Evolutionary conservation across 2,329 filamentous ascomycete species (phyloP), one percentile per base, ranked within the genome.

Genomic region (Chrysoporthe austroafricana): DNA sequence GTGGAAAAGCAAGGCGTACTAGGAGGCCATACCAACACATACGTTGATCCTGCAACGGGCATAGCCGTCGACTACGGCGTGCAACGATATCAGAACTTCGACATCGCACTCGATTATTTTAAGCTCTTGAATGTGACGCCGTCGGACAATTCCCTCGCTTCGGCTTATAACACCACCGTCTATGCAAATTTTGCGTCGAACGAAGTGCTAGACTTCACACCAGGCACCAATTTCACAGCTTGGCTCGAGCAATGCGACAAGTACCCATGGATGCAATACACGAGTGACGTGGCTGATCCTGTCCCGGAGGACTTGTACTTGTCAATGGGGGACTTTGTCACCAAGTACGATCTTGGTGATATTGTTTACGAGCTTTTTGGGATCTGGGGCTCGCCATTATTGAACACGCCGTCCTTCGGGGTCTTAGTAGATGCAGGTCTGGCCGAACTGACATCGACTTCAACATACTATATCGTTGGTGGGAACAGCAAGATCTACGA

Each of bases 1-100:
- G 65, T 74, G 21, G 73, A 74, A 50, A 50, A 36, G n/a, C 42
- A 56, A n/a, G 58, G 63, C 18, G 36, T 43, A 7, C 26, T 69
- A 5, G 67, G 67, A n/a, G 82, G 83, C 1, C 81, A 85, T 66
- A 79, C 80, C 2, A 73, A 83, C 26, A 85, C 82, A 3, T 85
- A 83, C 71, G 74, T 70, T 1, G 80, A 80, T 21, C 79, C 79
- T 39, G 72, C 77, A 14, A 78, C 73, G 1, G 74, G 73, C 3
- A 69, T 60, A 0, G 52, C 73, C 0, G 74, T 74, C 63, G 74
- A 79, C 68, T 77, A 74, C 46, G 78, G 77, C 46, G 77, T 79
- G n/a, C 72, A 76, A 63, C 74, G 74, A 8, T 78, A 75, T 64
- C 70, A 74, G 42, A 73, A 81, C 66, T 75, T 77, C 36, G 71